phyloP scores from a whole-genome alignment of 345 rosid species.

The Gossypium arboreum region DNA sequence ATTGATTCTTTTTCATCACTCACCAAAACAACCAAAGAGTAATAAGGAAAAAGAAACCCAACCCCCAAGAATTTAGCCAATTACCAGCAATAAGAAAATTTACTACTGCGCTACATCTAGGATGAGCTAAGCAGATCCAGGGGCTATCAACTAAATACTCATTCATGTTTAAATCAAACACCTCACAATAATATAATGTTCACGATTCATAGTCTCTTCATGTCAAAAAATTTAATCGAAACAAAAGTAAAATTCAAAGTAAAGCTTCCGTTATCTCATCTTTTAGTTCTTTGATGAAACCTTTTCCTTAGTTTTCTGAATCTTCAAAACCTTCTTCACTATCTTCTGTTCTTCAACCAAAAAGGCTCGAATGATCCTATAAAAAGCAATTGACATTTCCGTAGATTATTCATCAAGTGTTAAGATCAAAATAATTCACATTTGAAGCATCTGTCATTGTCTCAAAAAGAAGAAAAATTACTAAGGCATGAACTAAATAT shows the following conservation, averaged over 20 bases:
- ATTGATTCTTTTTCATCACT: no score
- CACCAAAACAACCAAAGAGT: no score
- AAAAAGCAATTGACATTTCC: background rate
- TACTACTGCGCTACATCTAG: background rate
- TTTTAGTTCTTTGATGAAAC: slow-evolving; percentile 1
- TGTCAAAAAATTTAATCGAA: slow-evolving; percentile 8
- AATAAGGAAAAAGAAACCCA: background rate
- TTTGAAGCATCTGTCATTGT: background rate
- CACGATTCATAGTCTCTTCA: background rate
- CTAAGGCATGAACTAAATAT: background rate
- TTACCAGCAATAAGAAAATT: background rate
- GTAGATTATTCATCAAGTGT: background rate
- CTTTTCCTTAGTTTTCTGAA: slow-evolving; percentile 15
- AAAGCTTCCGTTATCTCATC: background rate
- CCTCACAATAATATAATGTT: background rate
- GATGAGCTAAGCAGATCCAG: background rate
- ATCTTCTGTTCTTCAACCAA: slow-evolving; percentile 39
- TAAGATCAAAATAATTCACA: background rate
- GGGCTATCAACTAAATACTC: background rate
- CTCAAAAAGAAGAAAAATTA: background rate
- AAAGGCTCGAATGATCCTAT: slow-evolving; percentile 31
- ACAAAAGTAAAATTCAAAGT: background rate
- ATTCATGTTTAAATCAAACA: background rate
- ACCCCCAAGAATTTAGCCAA: background rate
- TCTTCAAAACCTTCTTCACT: slow-evolving; percentile 29